Evolutionary conservation across 2,329 filamentous ascomycete genomes (phyloP), one percentile per base, ranked within the genome.

Genomic region (Talaromyces sp.): DNA sequence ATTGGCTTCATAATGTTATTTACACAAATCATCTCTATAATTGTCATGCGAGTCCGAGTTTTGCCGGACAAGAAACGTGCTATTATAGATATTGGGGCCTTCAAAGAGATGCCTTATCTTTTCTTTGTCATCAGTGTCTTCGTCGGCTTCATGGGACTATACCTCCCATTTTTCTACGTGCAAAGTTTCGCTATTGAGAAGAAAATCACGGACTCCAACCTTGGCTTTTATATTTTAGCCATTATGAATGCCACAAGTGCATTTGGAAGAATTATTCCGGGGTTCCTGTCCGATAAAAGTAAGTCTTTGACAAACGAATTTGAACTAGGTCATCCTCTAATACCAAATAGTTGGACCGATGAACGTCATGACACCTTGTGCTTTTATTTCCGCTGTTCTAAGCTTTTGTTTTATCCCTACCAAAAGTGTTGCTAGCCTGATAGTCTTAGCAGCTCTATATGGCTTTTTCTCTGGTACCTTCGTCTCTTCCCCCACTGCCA

Each of bases 1-100:
- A 78, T 75, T 24, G 75, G 84, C 14, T 85, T 89, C 58, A 74
- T 89, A 53, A 85, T 89, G 64, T 79, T 90, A 62, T 80, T 79
- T 62, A 74, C 84, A 60, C 77, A 84, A 62, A 71, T 81, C 32
- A 76, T 88, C 62, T 80, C 83, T 31, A 75, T 77, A 27, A 67
- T 83, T 0, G 83, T 77, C 49, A 80, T 81, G 77, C 71, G 68
- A 58, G 70, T 70, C 2, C 71, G 76, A 1, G 62, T 73, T 27
- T 69, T 71, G 55, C 70, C 74, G 6, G 66, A 65, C 11, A 56
- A 60, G 8, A 63, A 62, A 21, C 63, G 74, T n/a, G 64, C 67
- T 8, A 60, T 80, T 1, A 49, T 80, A 27, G 77, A 81, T 64
- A 24, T 53, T 6, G 64, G 61, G 1, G 78, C 77, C 2, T 67